These are phyloP conservation scores for Nitzschia inconspicua DNA, from an alignment of 108 stramenopile genomes.

Conservation along the genomic window DNA sequence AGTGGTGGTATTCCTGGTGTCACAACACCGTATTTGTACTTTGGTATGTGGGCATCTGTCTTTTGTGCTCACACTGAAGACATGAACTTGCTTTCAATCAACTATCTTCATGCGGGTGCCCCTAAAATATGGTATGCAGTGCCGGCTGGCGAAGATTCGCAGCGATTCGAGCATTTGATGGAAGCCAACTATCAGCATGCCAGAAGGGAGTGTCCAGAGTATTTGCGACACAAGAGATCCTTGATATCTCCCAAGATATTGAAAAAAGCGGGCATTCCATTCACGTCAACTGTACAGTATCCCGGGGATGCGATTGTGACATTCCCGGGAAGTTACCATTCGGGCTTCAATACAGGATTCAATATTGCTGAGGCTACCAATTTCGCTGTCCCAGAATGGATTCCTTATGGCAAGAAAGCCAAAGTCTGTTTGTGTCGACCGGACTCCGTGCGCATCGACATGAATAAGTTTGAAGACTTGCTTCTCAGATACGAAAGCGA, in stretches of 20 bases:
- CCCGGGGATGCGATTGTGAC: constrained; percentile 97
- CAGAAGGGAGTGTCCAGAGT: constrained; percentile 77
- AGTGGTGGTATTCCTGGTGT: constrained; percentile 77
- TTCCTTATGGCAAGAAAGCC: constrained; percentile 77
- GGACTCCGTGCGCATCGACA: constrained; percentile 88
- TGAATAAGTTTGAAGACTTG: constrained; percentile 71
- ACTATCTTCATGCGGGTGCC: constrained; percentile 95
- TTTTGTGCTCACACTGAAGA: constrained; percentile 97
- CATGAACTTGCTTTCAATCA: constrained; percentile 96
- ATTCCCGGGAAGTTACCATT: constrained; percentile 94
- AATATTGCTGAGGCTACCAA: constrained; percentile 97
- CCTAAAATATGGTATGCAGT: constrained; percentile 99
- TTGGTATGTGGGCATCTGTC: constrained; percentile 87
- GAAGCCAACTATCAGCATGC: constrained; percentile 67
- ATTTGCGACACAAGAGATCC: constrained; percentile 95
- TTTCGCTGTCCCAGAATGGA: constrained; percentile 91
- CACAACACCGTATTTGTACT: constrained; percentile 84
- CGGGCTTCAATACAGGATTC: constrained; percentile 97
- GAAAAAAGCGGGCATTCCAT: constrained; percentile 89
- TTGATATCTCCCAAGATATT: constrained; percentile 85
- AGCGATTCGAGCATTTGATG: constrained; percentile 83
- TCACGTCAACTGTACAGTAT: constrained; percentile 87
- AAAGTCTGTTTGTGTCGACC: constrained; percentile 89
- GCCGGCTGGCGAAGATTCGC: constrained; percentile 64
- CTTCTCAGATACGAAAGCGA: constrained; percentile 70